These are phyloP conservation scores for Neurospora sublineolata DNA, from an alignment of 495 filamentous ascomycete species.

Conservation along the genomic window DNA sequence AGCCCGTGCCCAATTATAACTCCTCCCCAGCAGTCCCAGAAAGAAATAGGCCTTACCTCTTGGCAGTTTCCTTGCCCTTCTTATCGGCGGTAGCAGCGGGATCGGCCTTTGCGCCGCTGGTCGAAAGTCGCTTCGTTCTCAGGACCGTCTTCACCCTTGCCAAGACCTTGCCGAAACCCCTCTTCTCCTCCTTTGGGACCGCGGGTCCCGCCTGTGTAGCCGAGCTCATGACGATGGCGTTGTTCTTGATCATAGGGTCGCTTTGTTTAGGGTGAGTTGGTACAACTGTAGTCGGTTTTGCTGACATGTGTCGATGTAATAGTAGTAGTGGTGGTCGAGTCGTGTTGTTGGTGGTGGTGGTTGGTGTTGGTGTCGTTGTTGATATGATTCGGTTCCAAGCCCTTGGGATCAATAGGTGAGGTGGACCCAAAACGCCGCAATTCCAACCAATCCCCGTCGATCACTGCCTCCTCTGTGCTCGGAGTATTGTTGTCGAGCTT, in stretches of 20 bases:
- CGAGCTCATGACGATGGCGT: slow-evolving; percentile 31
- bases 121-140: slow-evolving; percentile 16
- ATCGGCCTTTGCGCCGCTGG: slow-evolving; percentile 24
- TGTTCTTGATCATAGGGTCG: slow-evolving; percentile 1
- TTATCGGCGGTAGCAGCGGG: slow-evolving; percentile 11
- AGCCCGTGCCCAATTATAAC: not conserved
- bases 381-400: not conserved
- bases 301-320: not conserved
- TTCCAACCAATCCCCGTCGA: not conserved
- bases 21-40: not conserved
- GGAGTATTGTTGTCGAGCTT: not conserved
- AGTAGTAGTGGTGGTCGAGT: not conserved
- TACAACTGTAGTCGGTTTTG: not conserved
- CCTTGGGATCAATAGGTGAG: not conserved
- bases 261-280: not conserved
- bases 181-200: slow-evolving; percentile 41
- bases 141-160: slow-evolving; percentile 53
- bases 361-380: not conserved
- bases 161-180: slow-evolving; percentile 51
- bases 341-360: not conserved
- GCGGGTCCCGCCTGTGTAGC: slow-evolving; percentile 24
- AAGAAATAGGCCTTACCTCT: slow-evolving; percentile 21
- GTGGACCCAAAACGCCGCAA: not conserved
- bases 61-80: not conserved
- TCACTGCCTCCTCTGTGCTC: not conserved